Evolutionary conservation across 495 filamentous ascomycete genomes (phyloP), one percentile per base, ranked within the genome.

Genomic region (Tuber borchii): DNA sequence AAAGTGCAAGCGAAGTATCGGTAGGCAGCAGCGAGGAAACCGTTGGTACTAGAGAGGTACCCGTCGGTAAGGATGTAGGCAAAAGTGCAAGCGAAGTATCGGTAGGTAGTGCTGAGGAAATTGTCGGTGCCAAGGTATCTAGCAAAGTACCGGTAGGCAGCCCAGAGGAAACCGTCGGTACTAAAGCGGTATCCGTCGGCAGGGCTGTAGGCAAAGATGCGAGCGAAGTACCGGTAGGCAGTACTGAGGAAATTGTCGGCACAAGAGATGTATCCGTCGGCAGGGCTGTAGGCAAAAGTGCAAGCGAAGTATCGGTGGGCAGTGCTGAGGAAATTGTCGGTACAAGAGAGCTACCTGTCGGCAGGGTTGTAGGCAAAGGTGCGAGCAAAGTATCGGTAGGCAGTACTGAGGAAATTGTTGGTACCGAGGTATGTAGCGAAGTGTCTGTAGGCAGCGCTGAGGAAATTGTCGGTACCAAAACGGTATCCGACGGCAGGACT

Each of bases 141-240:
- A 20, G 48, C 7, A 31, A 39, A 71, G 68, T 51, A 19, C 17
- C 68, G 8, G 72, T 76, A 34, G 74, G 74, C 31, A 72, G 44
- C 34, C 34, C 12, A 16, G 76, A 56, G 22, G 48, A 10, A 56
- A n/a, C 26, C 12, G 22, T 56, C 48, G 48, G 9, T 56, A 51
- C 48, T 10, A n/a, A 2, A 51, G 48, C n/a, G 20, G 22, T 20
- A 51, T n/a, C 48, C 1, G 48, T 51, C 8, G 22, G 48, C 17
- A 31, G 71, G 74, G 43, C 44, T 72, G 26, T 78, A 74, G 76
- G 72, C 46, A n/a, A 72, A 42, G 16, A 43, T 19, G 68, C 43
- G 69, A 46, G 69, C 2, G 31, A 39, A 71, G 68, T 48, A 39
- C n/a, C 43, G 14, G 72, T 76, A 31, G 74, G 74, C 42, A 42